Percentiles rank a stretch among this genome's conserved stretches.
These are phyloP conservation scores for Aphanomyces cochlioides DNA, from an alignment of 352 stramenopile species.

Conservation along the genomic window DNA sequence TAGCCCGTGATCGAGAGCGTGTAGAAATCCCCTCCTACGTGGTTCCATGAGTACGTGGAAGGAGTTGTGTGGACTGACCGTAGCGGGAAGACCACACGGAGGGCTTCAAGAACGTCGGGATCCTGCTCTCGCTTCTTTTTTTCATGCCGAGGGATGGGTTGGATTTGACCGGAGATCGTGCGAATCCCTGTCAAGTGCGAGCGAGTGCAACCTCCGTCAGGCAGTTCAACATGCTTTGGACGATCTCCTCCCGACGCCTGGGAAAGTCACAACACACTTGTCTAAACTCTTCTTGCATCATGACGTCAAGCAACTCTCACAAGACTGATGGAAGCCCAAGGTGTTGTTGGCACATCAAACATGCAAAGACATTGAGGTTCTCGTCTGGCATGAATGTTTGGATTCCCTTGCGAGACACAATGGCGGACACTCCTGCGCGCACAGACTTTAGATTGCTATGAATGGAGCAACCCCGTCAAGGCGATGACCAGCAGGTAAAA, in stretches of 20 bases:
- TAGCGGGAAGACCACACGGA: slow-evolving; percentile 20
- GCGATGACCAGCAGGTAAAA: no score
- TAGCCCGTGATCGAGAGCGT: slow-evolving; percentile 15
- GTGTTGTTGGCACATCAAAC: no score
- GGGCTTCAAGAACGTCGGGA: neutral
- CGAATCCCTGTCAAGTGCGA: neutral
- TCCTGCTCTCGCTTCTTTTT: neutral
- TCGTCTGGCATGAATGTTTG: no score
- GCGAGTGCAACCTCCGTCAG: no score
- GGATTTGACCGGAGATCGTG: neutral
- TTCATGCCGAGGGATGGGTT: neutral
- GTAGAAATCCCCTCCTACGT: slow-evolving; percentile 19
- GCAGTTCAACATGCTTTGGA: neutral
- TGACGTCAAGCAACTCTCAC: no score
- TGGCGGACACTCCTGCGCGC: no score
- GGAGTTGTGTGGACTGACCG: neutral
- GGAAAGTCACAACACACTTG: neutral
- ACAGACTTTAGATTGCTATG: no score
- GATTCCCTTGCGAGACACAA: no score
- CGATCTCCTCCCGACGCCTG: neutral
- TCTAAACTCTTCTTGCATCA: neutral
- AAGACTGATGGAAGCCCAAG: no score
- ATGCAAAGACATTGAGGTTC: no score
- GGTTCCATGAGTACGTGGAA: neutral
- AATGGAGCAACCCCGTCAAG: no score